A percentile compares a stretch with the other conserved stretches of the same genome.
These are phyloP conservation scores for Xylariales sp. DNA, from an alignment of 2,329 filamentous ascomycete species.

Conservation along the genomic window DNA sequence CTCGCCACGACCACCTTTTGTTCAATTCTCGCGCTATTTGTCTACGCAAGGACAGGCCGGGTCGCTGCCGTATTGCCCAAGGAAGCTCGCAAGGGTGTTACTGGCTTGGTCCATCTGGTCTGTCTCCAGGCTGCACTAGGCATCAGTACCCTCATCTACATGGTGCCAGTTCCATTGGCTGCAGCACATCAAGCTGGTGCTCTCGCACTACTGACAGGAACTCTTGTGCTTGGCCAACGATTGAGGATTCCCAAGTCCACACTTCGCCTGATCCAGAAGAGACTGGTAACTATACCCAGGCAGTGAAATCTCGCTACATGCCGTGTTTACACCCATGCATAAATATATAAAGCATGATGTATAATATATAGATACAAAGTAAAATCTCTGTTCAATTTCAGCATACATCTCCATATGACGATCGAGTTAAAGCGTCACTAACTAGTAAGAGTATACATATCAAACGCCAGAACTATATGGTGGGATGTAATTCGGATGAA, in stretches of 20 bases:
- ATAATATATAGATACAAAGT: constrained; percentile 39
- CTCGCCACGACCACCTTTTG: constrained; percentile 90
- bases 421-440: too few species aligned
- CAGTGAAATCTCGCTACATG: constrained; percentile 24
- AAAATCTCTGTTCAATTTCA: constrained; percentile 36
- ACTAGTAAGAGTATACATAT: too few species aligned
- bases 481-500: too few species aligned
- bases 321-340: constrained; percentile 14
- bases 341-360: constrained; percentile 31
- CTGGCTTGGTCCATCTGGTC: constrained; percentile 85
- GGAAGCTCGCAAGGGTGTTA: constrained; percentile 74
- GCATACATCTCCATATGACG: background rate
- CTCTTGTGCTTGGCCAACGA: constrained; percentile 81
- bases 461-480: background rate
- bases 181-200: constrained; percentile 94
- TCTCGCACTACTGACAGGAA: constrained; percentile 84
- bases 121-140: constrained; percentile 85
- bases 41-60: constrained; percentile 78
- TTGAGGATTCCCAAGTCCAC: constrained; percentile 78
- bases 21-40: constrained; percentile 80
- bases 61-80: constrained; percentile 69
- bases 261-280: constrained; percentile 68
- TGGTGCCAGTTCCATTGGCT: constrained; percentile 89
- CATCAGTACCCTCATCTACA: constrained; percentile 91
- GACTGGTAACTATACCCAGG: constrained; percentile 49